phyloP scores from a whole-genome alignment of 2,329 filamentous ascomycete species.

The Curvularia sp. region DNA sequence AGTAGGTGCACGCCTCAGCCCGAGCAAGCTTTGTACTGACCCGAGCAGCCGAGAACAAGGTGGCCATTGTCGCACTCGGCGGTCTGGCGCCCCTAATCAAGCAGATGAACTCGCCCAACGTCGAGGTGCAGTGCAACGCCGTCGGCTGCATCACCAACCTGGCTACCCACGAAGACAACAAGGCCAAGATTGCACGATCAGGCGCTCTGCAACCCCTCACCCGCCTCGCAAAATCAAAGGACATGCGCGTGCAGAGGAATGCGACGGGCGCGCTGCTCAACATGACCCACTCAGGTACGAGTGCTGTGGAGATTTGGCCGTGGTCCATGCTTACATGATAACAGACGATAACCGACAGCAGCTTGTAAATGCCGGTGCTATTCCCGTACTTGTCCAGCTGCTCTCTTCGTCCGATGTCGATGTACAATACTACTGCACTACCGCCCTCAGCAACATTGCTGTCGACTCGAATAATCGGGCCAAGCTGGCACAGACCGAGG shows the following conservation, averaged over 20 bases:
- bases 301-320: background rate
- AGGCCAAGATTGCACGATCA: conserved; percentile 96
- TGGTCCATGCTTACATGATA: conserved; percentile 28
- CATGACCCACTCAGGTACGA: conserved; percentile 96
- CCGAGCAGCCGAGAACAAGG: conserved; percentile 90
- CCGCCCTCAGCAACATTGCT: conserved; percentile 96
- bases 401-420: conserved; percentile 93
- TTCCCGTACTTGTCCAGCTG: conserved; percentile 93
- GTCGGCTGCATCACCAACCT: conserved; percentile 99
- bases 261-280: conserved; percentile 95
- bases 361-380: conserved; percentile 95
- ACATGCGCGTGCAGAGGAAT: conserved; percentile 98
- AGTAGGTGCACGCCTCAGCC: conserved; percentile 62
- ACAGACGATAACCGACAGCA: conserved; percentile 96
- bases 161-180: conserved; percentile 98
- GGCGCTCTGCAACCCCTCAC: conserved; percentile 92
- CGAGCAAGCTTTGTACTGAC: conserved; percentile 52
- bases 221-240: conserved; percentile 91
- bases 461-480: conserved; percentile 91
- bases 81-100: conserved; percentile 90
- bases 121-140: conserved; percentile 98
- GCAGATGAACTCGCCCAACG: conserved; percentile 97
- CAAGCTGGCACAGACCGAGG: conserved; percentile 88
- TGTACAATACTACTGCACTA: conserved; percentile 99
- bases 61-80: conserved; percentile 90